These are phyloP conservation scores for Tetragonia tetragonoides DNA, from an alignment of 148 eudicot species.

Conservation along the genomic window DNA sequence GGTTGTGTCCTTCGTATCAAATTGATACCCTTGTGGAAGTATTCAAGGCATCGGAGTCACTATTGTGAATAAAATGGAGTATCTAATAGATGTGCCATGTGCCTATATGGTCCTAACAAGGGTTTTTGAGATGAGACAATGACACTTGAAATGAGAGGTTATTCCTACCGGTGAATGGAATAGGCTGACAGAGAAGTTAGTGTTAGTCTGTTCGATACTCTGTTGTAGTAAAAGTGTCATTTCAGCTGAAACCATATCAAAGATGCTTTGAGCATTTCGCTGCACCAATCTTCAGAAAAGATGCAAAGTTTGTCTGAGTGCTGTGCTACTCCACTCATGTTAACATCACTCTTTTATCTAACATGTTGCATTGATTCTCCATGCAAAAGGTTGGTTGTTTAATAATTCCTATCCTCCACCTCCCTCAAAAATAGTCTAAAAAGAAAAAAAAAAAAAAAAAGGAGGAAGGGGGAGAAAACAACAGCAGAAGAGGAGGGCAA, in stretches of 20 bases:
- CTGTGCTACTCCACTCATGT: slow-evolving; percentile 26
- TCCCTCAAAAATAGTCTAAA: neutral
- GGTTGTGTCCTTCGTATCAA: neutral
- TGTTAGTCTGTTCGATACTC: slow-evolving; percentile 19
- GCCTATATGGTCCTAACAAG: neutral
- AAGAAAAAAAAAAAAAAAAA: neutral
- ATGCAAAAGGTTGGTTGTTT: neutral
- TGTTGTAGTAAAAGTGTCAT: slow-evolving; percentile 23
- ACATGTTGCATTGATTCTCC: slow-evolving; percentile 26
- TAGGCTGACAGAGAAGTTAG: slow-evolving; percentile 27
- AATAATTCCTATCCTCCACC: slow-evolving; percentile 2
- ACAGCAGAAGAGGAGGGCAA: neutral
- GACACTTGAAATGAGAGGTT: slow-evolving; percentile 16
- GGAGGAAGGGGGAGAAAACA: neutral
- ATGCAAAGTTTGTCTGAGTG: slow-evolving; percentile 34
- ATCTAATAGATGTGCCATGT: neutral
- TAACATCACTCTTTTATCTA: slow-evolving; percentile 30
- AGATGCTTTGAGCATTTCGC: slow-evolving; percentile 22
- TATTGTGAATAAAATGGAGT: neutral
- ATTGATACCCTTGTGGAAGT: slow-evolving; percentile 7
- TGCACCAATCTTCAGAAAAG: slow-evolving; percentile 25
- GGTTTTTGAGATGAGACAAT: slow-evolving; percentile 13
- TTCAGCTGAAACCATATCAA: slow-evolving; percentile 9
- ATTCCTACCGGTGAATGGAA: slow-evolving; percentile 22
- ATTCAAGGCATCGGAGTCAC: neutral